Percentiles rank a stretch among this genome's conserved stretches.
Conservation (phyloP, 768 basidiomycete genomes). For the Hericium alpestre region DNA sequence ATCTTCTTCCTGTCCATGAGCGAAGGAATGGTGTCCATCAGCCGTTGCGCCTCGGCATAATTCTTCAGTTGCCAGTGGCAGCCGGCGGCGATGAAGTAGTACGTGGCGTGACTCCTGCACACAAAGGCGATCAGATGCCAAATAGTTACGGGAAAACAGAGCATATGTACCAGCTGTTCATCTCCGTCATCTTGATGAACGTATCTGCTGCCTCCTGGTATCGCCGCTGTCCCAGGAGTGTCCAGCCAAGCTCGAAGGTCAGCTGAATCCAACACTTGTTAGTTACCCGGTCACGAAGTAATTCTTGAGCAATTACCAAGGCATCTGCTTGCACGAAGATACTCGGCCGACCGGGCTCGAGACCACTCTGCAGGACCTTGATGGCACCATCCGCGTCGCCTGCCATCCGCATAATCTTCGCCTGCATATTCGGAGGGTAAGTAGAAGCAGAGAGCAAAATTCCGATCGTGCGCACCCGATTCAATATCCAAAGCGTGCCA, state of each 20-base stretch:
- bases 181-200: slow-evolving; percentile 51
- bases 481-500: slow-evolving; percentile 66
- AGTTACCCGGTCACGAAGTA: neutral
- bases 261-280: slow-evolving; percentile 31
- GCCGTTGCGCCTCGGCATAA: slow-evolving; percentile 43
- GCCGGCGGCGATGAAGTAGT: slow-evolving; percentile 70
- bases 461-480: slow-evolving; percentile 33
- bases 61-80: slow-evolving; percentile 53
- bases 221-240: slow-evolving; percentile 47
- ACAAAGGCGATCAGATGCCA: neutral
- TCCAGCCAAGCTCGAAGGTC: slow-evolving; percentile 73
- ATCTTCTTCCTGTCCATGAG: slow-evolving; percentile 51
- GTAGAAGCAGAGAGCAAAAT: neutral
- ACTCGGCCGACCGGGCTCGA: slow-evolving; percentile 41
- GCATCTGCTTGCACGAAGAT: slow-evolving; percentile 66
- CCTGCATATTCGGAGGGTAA: slow-evolving; percentile 26
- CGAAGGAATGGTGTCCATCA: slow-evolving; percentile 53
- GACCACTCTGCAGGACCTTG: slow-evolving; percentile 43
- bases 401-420: slow-evolving; percentile 67
- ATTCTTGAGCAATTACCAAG: slow-evolving; percentile 31
- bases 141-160: neutral
- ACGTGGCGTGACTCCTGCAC: slow-evolving; percentile 66
- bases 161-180: slow-evolving; percentile 55
- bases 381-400: slow-evolving; percentile 58
- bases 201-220: slow-evolving; percentile 60